Evolutionary conservation across 2,329 filamentous ascomycete genomes (phyloP).

Genomic region (Aspergillus pseudoviridinutans): DNA sequence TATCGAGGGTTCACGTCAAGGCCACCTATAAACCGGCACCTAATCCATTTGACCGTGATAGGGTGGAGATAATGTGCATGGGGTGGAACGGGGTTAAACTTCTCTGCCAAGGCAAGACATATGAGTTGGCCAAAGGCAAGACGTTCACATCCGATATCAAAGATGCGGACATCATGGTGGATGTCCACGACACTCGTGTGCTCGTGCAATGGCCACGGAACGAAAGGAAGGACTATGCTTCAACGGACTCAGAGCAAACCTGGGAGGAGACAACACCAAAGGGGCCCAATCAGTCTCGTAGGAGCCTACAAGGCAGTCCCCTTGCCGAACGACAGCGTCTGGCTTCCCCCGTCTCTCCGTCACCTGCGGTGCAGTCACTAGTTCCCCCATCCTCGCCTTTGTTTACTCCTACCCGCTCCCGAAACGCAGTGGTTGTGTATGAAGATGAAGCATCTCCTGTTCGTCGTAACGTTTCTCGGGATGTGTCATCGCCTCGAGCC

Average conservation of each 20-base stretch:
- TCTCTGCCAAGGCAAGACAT: slow-evolving; percentile 83
- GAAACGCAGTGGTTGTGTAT: slow-evolving; percentile 58
- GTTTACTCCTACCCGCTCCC: slow-evolving; percentile 42
- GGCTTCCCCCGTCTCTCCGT: slow-evolving; percentile 73
- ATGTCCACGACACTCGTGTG: slow-evolving; percentile 89
- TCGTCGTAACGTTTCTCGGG: slow-evolving; percentile 30
- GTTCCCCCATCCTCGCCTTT: slow-evolving; percentile 41
- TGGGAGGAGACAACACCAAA: slow-evolving; percentile 58
- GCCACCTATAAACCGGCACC: slow-evolving; percentile 73
- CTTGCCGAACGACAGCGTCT: slow-evolving; percentile 61
- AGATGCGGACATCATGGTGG: slow-evolving; percentile 85
- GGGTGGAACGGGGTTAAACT: slow-evolving; percentile 96
- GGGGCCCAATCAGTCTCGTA: slow-evolving; percentile 27
- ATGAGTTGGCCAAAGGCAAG: slow-evolving; percentile 82
- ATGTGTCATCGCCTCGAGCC: slow-evolving; percentile 27
- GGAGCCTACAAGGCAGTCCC: slow-evolving; percentile 36
- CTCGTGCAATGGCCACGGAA: slow-evolving; percentile 78
- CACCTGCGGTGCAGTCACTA: slow-evolving; percentile 50
- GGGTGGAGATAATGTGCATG: slow-evolving; percentile 82
- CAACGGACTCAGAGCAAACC: slow-evolving; percentile 61
- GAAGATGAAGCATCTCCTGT: slow-evolving; percentile 65
- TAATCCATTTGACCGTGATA: slow-evolving; percentile 65
- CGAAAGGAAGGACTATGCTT: slow-evolving; percentile 50
- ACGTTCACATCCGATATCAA: slow-evolving; percentile 87
- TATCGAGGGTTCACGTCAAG: slow-evolving; percentile 90